Evolutionary conservation across 768 basidiomycete species (phyloP), one percentile per base, ranked within the genome.

Genomic region (Dacryopinax primogenitus): DNA sequence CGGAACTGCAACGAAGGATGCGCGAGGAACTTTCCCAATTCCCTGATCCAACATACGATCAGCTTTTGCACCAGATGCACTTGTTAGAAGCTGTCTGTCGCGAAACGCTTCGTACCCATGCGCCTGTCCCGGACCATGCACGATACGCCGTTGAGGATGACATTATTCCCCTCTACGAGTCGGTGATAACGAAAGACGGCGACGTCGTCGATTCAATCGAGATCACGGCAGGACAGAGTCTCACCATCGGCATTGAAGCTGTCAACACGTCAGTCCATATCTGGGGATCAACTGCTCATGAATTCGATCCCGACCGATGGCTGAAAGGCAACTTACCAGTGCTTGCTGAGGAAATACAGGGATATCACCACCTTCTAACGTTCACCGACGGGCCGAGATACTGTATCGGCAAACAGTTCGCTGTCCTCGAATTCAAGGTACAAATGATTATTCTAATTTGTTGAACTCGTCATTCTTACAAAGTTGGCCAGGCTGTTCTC

Each of bases 251-350:
- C 1, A 77, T 80, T 70, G 84, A 79, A 70, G 84, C 83, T 65
- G 78, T 82, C 26, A 58, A 58, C 51, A 13, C 9, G 26, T 28
- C 26, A 15, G 32, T 13, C 3, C 72, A 74, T 4, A 71, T 80
- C 7, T 88, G 87, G 86, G 86, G 86, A 3, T 69, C 77, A 4
- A 83, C 87, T 70, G 79, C 84, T 1, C 73, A 79, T 26, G 66
- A 75, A 15, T 88, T 86, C 71, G 76, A 81, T 26, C 86, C 86
- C 1, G 78, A 80, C 63, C 81, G 87, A 23, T 88, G 86, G 87
- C 72, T 85, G 18, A 44, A 18, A 63, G 71, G 72, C 33, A 30
- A 58, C 15, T 30, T 58, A 3, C 51, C 51, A 11, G 18, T 3
- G 26, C 51, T 58, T 26, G 51, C 51, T 4, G 26, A 30, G 26